Base-by-base conservation (phyloP, 1,139 yeast species). In the Candida neerlandica region DNA sequence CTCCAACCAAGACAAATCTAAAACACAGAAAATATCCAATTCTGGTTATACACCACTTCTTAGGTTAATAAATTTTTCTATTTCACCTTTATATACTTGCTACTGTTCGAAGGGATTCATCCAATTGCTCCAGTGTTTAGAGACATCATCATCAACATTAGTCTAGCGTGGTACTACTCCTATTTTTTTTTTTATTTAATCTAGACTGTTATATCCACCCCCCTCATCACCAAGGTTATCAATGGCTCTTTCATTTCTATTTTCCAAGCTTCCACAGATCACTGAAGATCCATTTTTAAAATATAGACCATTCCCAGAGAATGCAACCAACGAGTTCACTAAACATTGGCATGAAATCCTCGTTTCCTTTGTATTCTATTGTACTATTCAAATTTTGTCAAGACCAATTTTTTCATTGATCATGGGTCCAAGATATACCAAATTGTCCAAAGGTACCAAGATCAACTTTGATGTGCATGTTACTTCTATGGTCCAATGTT, bases 391-490 rank as follows among this genome's bases (percentile, higher is more conserved):
- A 60, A 41, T 52, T 11, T 35, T 83, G 21, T 73, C 87, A 34
- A 78, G 81, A 3, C 49, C 58, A 0, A 14, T 73, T 5, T 58
- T 67, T 50, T 53, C 51, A 2, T 45, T 55, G 21, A 44, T 78
- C 27, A 69, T 83, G 51, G 80, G 83, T 15, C 64, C 69, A 21
- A 59, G 73, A 45, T 87, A 88, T 67, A 75, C 73, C 9, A 58
- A 67, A 9, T 71, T 85, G 50, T 63, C 72, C 32, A 58, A 59
- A 30, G 80, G 81, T 54, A 75, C 80, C 33, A 74, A 74, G 59
- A 65, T 86, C 58, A 92, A 94, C 65, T 89, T 89, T 61, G 96
- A 91, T 64, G 86, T 92, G 58, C 97, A 94, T 66, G 80, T 88
- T 18, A 97, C 91, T 2, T 89, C 98, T 2, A 87, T 87, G 82